phyloP scores from a whole-genome alignment of 495 filamentous ascomycete species.

The Symbiotaphrina buchneri region DNA sequence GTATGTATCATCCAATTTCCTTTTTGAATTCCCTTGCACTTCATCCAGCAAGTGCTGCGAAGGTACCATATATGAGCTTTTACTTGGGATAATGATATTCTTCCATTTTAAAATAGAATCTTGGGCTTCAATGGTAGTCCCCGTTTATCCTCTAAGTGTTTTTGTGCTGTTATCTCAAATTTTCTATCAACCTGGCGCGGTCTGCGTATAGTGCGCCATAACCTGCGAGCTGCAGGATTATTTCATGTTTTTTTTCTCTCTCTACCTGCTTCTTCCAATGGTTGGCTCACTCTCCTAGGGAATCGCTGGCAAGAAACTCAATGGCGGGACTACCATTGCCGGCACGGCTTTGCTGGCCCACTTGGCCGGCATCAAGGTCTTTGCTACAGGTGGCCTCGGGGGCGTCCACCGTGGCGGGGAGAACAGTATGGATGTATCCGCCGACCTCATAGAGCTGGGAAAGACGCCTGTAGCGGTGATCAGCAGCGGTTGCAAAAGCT shows the following conservation, averaged over 20 bases:
- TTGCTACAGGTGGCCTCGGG: constrained; percentile 69
- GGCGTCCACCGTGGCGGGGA: constrained; percentile 88
- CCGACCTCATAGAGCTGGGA: constrained; percentile 88
- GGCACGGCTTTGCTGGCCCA: constrained; percentile 82
- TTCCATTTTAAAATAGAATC: no score
- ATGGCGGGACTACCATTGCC: constrained; percentile 83
- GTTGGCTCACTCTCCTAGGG: constrained; percentile 26
- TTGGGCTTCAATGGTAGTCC: no score
- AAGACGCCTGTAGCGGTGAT: constrained; percentile 76
- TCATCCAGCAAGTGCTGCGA: no score
- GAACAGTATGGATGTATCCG: constrained; percentile 75
- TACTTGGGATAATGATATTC: no score
- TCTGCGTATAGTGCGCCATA: no score
- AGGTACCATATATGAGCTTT: no score
- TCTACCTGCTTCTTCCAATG: not conserved
- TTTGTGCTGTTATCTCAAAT: no score
- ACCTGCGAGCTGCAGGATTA: no score
- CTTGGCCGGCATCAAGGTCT: constrained; percentile 74
- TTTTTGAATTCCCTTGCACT: no score
- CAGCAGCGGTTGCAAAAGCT: constrained; percentile 83
- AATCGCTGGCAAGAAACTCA: constrained; percentile 35
- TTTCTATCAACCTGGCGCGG: no score
- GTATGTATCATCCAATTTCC: no score
- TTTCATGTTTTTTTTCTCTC: not conserved
- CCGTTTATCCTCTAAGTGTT: no score